Evolutionary conservation across 805 yeast species (phyloP).

Genomic region (Barnettozyma californica): DNA sequence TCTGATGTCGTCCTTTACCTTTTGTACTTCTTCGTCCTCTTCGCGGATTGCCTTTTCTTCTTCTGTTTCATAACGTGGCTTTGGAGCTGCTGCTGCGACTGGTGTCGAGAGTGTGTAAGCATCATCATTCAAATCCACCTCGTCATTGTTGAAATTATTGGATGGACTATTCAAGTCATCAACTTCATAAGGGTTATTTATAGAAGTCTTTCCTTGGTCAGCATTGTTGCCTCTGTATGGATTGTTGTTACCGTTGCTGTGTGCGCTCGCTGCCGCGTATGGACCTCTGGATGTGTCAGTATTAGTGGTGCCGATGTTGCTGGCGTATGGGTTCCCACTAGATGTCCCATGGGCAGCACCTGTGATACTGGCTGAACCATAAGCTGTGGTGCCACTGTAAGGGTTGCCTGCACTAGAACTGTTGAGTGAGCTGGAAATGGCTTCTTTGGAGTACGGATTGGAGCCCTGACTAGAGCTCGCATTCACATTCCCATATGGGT

Average conservation of each 20-base stretch:
- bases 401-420: not conserved
- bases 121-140: constrained; percentile 28
- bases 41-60: constrained; percentile 36
- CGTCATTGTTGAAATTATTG: constrained; percentile 16
- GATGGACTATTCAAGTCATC: constrained; percentile 11
- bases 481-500: not conserved
- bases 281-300: not conserved
- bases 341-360: not conserved
- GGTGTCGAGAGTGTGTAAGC: constrained; percentile 24
- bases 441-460: not conserved
- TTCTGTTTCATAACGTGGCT: constrained; percentile 21
- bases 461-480: not conserved
- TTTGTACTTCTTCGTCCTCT: constrained; percentile 88
- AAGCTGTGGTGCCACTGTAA: not conserved
- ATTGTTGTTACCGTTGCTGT: not conserved
- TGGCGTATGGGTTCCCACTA: not conserved
- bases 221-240: constrained; percentile 3
- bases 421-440: not conserved
- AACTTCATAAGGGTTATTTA: constrained; percentile 4
- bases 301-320: not conserved
- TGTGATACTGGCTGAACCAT: not conserved
- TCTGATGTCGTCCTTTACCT: constrained; percentile 73
- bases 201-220: not conserved
- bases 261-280: not conserved
- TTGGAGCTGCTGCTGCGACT: constrained; percentile 19